Base-by-base conservation (phyloP, 371 early-diverging fungal genomes). In the Mortierella sp. region DNA sequence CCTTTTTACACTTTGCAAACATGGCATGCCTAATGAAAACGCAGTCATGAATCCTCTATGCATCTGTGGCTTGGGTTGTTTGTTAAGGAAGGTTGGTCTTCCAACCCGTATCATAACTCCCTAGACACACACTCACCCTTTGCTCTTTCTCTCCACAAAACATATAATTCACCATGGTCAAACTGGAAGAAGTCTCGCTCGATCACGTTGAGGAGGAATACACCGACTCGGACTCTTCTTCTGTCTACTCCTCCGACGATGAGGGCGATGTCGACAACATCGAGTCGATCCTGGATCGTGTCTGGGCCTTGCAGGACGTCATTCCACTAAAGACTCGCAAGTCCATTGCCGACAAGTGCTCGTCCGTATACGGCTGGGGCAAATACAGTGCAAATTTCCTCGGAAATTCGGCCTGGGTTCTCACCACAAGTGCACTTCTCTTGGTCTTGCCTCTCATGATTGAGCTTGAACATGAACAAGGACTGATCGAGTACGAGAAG, bases 361-460 rank as follows among this genome's bases (percentile, higher is more conserved):
- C 87, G n/a, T 83, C 87, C 10, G 75, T 91, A 59, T 86, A 83
- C 29, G 86, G 85, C 56, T 88, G 89, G 86, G 88, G 90, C 43
- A 85, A 85, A 70, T 82, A 87, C 23, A 87, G 90, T 28, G 82
- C 87, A 56, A 83, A 86, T 8, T 86, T 93, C 80, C 85, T 89
- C 26, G 93, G 94, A 45, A 92, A 92, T 83, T 84, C 91, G 47
- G 92, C 92, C 29, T 94, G 95, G 95, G 90, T 94, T n/a, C 82
- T 93, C 19, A 91, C 93, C 35, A 94, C 94, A 13, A 90, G 90
- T 61, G 93, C 93, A 73, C 79, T 96, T 35, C 85, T 93, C 37
- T 83, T 93, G 63, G 89, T 95, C 35, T 84, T 95, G 57, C 93
- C 93, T 32, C 85, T 93, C 61, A 91, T 90, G 43, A 82, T 92